Conservation (phyloP, 1,139 yeast genomes). For the Entelexis sorbosivorans region DNA sequence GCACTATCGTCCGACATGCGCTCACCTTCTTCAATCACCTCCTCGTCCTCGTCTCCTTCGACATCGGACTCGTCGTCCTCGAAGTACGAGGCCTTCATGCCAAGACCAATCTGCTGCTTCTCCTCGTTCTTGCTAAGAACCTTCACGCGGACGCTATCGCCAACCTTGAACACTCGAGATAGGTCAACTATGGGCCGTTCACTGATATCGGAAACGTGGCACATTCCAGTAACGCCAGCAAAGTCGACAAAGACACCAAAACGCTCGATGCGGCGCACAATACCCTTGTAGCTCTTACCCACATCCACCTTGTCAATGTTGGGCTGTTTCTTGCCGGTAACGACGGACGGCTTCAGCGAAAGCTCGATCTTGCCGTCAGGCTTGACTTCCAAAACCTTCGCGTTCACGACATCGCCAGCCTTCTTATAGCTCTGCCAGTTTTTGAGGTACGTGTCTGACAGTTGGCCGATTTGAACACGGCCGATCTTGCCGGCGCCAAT, state of each 20-base stretch:
- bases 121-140: slow-evolving; percentile 50
- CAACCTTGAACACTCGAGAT: slow-evolving; percentile 60
- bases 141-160: slow-evolving; percentile 82
- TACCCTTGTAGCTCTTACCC: slow-evolving; percentile 69
- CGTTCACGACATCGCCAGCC: slow-evolving; percentile 63
- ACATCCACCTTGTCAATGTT: slow-evolving; percentile 29
- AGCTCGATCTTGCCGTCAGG: slow-evolving; percentile 56
- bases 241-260: slow-evolving; percentile 84
- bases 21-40: neutral
- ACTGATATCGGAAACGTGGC: slow-evolving; percentile 78
- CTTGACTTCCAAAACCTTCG: slow-evolving; percentile 51
- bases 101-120: slow-evolving; percentile 70
- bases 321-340: slow-evolving; percentile 33
- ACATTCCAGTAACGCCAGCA: slow-evolving; percentile 74
- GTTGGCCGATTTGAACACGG: slow-evolving; percentile 67
- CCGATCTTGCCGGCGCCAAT: slow-evolving; percentile 66
- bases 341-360: slow-evolving; percentile 73
- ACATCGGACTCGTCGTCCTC: slow-evolving; percentile 35
- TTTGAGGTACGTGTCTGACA: slow-evolving; percentile 68
- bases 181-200: slow-evolving; percentile 50
- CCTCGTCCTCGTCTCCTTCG: slow-evolving; percentile 30
- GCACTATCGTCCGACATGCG: neutral
- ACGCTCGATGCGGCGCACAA: slow-evolving; percentile 60
- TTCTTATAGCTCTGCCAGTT: slow-evolving; percentile 79
- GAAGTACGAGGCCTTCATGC: slow-evolving; percentile 91